A percentile compares a stretch with the other conserved stretches of the same genome.
Conservation (phyloP, 225 moss, liverwort and hornwort genomes). For the Antitrichia curtipendula region DNA sequence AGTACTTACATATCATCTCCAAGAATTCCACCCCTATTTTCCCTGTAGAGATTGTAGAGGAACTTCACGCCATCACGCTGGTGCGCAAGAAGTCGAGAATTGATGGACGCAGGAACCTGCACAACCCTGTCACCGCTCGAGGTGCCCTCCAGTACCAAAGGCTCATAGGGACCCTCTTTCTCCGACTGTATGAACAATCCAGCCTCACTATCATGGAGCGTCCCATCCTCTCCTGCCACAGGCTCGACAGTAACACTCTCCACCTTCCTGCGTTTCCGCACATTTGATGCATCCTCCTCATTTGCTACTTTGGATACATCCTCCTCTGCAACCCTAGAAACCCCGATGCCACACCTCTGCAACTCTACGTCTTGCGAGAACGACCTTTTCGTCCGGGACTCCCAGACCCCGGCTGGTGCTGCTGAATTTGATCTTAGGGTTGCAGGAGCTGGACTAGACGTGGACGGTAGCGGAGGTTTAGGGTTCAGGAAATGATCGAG, state of each 20-base stretch:
- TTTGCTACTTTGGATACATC: neutral
- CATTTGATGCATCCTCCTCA: neutral
- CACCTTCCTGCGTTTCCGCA: constrained; percentile 16
- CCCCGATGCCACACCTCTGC: neutral
- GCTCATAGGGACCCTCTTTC: constrained; percentile 49
- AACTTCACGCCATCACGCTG: constrained; percentile 79
- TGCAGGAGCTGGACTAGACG: neutral
- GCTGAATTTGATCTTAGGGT: neutral
- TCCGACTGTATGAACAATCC: constrained; percentile 47
- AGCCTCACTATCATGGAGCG: constrained; percentile 36
- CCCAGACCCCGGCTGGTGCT: neutral
- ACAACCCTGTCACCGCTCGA: constrained; percentile 15
- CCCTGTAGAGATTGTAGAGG: constrained; percentile 58
- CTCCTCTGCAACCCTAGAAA: neutral
- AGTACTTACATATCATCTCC: constrained; percentile 80
- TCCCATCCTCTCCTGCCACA: constrained; percentile 11
- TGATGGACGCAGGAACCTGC: constrained; percentile 75
- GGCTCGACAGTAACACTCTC: neutral
- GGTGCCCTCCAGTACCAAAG: constrained; percentile 43
- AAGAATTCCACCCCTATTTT: constrained; percentile 66
- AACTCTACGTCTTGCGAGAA: neutral
- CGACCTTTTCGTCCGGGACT: neutral
- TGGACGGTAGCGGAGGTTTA: neutral
- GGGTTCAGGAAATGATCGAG: neutral
- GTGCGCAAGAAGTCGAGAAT: constrained; percentile 72